phyloP scores from a whole-genome alignment of 2,329 filamentous ascomycete species.

The Aspergillus pseudoglaucus region DNA sequence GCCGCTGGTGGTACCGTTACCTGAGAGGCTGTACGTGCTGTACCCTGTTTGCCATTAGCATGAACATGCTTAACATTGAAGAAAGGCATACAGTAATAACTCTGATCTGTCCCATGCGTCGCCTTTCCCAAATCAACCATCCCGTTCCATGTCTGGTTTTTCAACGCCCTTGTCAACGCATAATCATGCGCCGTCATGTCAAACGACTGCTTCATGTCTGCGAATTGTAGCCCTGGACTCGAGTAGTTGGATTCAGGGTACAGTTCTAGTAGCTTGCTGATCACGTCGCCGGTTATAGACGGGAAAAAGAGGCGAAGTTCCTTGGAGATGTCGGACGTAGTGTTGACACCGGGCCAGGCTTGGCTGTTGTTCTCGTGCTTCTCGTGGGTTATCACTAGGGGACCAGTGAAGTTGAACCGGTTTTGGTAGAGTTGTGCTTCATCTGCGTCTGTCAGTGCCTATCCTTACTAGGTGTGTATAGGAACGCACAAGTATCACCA shows the following conservation, averaged over 20 bases:
- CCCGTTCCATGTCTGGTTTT: constrained; percentile 34
- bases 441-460: constrained; percentile 4
- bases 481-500: constrained; percentile 21
- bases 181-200: constrained; percentile 29
- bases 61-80: too few species aligned
- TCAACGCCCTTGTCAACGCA: constrained; percentile 27
- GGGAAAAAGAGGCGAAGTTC: constrained; percentile 23
- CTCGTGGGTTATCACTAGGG: constrained; percentile 31
- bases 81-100: constrained; percentile 24
- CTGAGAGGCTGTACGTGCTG: constrained; percentile 8
- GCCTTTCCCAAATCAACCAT: constrained; percentile 24
- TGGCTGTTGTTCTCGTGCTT: constrained; percentile 29
- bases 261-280: constrained; percentile 23
- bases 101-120: constrained; percentile 32
- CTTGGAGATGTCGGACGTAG: constrained; percentile 24
- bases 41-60: constrained; percentile 4
- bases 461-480: neutral
- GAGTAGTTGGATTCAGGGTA: constrained; percentile 27
- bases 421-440: constrained; percentile 32
- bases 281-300: constrained; percentile 26
- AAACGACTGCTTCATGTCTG: constrained; percentile 32
- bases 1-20: constrained; percentile 8
- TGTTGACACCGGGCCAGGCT: constrained; percentile 25
- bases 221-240: constrained; percentile 28
- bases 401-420: constrained; percentile 31